A percentile compares a stretch with the other conserved stretches of the same genome.
Conservation (phyloP, 805 yeast genomes). For the Teunomyces lycoperdinae region DNA sequence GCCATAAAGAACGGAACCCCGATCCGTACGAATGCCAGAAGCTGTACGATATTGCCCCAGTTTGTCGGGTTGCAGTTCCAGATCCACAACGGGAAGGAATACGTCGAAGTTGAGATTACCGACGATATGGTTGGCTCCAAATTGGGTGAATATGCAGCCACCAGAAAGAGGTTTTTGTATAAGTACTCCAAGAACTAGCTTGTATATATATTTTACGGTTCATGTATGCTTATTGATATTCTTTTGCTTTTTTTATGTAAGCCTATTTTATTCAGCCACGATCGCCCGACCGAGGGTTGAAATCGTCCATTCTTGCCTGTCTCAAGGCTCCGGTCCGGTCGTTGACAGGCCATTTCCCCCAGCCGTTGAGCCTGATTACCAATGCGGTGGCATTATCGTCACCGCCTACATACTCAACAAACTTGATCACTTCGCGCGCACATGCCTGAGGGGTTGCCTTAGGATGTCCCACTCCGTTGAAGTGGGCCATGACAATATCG, state of each 20-base stretch:
- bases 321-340: conserved; percentile 84
- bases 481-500: conserved; percentile 75
- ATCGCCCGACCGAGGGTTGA: conserved; percentile 26
- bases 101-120: conserved; percentile 78
- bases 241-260: background rate
- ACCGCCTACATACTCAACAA: conserved; percentile 82
- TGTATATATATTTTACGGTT: conserved; percentile 4
- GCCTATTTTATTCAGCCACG: background rate
- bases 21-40: conserved; percentile 91
- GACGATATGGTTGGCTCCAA: conserved; percentile 98
- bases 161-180: conserved; percentile 84
- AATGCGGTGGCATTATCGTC: conserved; percentile 95
- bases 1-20: conserved; percentile 81
- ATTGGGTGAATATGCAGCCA: conserved; percentile 92
- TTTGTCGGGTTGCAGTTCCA: conserved; percentile 94
- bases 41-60: conserved; percentile 92
- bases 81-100: conserved; percentile 94
- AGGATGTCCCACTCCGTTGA: conserved; percentile 59
- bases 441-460: conserved; percentile 81
- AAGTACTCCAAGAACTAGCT: conserved; percentile 67
- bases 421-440: conserved; percentile 80
- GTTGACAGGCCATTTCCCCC: conserved; percentile 89
- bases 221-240: background rate
- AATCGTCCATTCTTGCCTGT: conserved; percentile 62
- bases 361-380: conserved; percentile 75